Conservation (phyloP, 768 basidiomycete species). For the Zangia roseola region DNA sequence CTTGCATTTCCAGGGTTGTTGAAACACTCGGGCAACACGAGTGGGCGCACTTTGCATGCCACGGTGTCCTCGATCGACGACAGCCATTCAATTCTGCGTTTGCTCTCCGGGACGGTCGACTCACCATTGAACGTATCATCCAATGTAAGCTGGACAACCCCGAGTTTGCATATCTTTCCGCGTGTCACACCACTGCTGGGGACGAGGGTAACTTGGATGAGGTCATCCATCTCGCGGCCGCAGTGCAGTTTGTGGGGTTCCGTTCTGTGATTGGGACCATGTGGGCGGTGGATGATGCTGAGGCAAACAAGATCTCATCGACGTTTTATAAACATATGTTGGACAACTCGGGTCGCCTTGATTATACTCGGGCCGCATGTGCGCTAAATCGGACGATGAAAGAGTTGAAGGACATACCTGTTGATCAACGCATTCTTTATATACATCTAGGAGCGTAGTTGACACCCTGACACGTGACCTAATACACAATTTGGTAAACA, state of each 20-base stretch:
- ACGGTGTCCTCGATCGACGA: slow-evolving; percentile 5
- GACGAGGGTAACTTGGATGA: too few species aligned
- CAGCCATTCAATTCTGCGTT: slow-evolving; percentile 13
- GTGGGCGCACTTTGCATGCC: slow-evolving; percentile 26
- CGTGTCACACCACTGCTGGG: too few species aligned
- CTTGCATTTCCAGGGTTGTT: neutral
- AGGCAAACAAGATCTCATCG: too few species aligned
- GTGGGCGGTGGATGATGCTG: too few species aligned
- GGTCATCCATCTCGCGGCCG: too few species aligned
- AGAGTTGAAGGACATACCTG: neutral
- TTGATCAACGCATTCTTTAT: slow-evolving; percentile 12
- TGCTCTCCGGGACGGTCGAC: neutral
- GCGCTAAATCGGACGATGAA: slow-evolving; percentile 1
- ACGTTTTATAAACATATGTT: too few species aligned
- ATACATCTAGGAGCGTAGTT: slow-evolving; percentile 13
- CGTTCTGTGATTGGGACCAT: too few species aligned
- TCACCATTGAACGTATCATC: slow-evolving; percentile 4
- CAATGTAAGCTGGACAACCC: slow-evolving; percentile 1
- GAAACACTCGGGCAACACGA: neutral
- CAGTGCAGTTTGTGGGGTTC: too few species aligned
- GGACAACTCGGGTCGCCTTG: neutral
- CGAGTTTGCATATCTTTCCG: slow-evolving; percentile 16
- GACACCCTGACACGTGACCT: too few species aligned
- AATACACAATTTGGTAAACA: too few species aligned
- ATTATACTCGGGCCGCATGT: slow-evolving; percentile 2